Conservation (phyloP, 441 rosid genomes). For the Adansonia grandidieri region DNA sequence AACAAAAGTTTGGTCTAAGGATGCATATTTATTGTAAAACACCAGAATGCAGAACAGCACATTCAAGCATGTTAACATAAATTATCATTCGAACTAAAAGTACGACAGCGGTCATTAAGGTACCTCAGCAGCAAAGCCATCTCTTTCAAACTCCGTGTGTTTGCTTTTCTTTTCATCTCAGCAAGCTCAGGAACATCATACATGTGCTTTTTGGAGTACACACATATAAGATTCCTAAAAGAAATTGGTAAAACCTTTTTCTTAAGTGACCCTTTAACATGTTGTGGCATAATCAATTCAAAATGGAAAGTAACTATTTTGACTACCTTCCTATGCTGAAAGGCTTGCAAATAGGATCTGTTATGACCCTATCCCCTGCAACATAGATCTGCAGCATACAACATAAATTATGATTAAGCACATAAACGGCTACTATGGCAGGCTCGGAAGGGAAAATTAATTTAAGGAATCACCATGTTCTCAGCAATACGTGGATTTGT, state of each 20-base stretch:
- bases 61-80: conserved; percentile 12
- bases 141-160: conserved; percentile 92
- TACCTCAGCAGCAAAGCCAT: conserved; percentile 92
- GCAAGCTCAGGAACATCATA: conserved; percentile 81
- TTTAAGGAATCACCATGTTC: conserved; percentile 60
- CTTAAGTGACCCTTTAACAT: conserved; percentile 24
- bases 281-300: conserved; percentile 35
- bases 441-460: conserved; percentile 18
- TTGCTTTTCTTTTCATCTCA: conserved; percentile 88
- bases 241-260: conserved; percentile 27
- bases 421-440: conserved; percentile 24
- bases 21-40: not conserved
- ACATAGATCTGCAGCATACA: conserved; percentile 68
- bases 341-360: conserved; percentile 98
- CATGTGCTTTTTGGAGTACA: conserved; percentile 97
- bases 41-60: not conserved
- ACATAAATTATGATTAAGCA: conserved; percentile 31
- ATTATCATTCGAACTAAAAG: not conserved
- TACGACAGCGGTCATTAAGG: not conserved
- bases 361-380: conserved; percentile 96
- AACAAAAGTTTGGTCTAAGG: conserved; percentile 25
- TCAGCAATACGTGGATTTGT: conserved; percentile 66
- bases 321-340: conserved; percentile 98
- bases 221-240: conserved; percentile 89
- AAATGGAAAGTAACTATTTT: conserved; percentile 21